These are phyloP conservation scores for Escovopsis sp. DNA, from an alignment of 2,329 filamentous ascomycete genomes.

Conservation along the genomic window DNA sequence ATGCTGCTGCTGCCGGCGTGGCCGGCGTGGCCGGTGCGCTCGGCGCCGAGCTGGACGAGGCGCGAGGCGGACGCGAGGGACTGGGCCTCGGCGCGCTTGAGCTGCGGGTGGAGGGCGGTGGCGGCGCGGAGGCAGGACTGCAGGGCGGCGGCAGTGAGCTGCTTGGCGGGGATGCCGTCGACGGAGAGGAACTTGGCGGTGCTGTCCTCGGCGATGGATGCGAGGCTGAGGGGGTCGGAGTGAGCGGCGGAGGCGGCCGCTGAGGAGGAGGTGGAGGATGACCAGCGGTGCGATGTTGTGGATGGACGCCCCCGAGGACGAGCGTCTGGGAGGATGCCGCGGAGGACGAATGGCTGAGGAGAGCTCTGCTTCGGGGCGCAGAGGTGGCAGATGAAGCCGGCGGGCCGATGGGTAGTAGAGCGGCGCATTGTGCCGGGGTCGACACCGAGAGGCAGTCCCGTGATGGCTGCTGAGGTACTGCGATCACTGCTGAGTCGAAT, in stretches of 20 bases:
- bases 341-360: constrained; percentile 8
- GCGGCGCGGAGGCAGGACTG: constrained; percentile 31
- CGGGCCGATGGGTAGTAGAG: constrained; percentile 15
- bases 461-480: too few relatives aligned
- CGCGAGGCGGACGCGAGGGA: constrained; percentile 26
- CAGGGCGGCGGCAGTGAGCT: constrained; percentile 28
- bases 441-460: too few relatives aligned
- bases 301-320: constrained; percentile 5
- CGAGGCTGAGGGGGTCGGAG: constrained; percentile 25
- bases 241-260: constrained; percentile 16
- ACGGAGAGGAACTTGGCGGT: constrained; percentile 28
- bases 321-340: constrained; percentile 9
- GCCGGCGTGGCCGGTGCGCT: constrained; percentile 14
- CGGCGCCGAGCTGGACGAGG: constrained; percentile 31
- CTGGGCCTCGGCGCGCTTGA: constrained; percentile 24
- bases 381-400: constrained; percentile 28
- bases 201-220: constrained; percentile 26
- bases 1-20: constrained; percentile 5
- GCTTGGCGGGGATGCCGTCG: constrained; percentile 29
- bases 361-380: constrained; percentile 19
- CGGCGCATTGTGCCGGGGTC: constrained; percentile 23
- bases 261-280: too few relatives aligned
- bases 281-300: too few relatives aligned
- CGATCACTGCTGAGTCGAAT: too few relatives aligned
- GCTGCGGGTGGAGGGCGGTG: constrained; percentile 26